phyloP scores from a whole-genome alignment of 805 yeast species.

The Candida sakaeoensis region DNA sequence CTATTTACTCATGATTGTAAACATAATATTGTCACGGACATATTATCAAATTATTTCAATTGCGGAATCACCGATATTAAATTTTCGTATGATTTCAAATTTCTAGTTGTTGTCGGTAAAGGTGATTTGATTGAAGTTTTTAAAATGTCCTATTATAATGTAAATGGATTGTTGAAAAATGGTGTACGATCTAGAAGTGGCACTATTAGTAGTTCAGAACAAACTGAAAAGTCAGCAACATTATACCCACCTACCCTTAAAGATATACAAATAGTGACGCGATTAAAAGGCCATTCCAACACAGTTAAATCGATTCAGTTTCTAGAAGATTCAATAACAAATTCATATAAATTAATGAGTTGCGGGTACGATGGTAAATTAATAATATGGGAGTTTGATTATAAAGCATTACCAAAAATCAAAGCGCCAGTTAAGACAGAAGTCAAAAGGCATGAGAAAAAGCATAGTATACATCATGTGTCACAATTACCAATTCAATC shows the following conservation, averaged over 20 bases:
- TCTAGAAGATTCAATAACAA: conserved; percentile 16
- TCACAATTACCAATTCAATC: conserved; percentile 1
- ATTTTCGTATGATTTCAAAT: conserved; percentile 47
- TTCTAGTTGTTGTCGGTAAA: conserved; percentile 46
- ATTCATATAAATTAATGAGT: conserved; percentile 31
- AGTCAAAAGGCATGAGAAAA: conserved; percentile 7
- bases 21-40: conserved; percentile 40
- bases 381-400: conserved; percentile 43
- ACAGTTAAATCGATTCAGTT: conserved; percentile 29
- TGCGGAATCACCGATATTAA: conserved; percentile 55
- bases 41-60: conserved; percentile 58
- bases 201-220: conserved; percentile 29
- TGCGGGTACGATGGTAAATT: conserved; percentile 40
- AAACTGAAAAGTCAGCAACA: conserved; percentile 4
- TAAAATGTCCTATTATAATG: conserved; percentile 38
- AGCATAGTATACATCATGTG: conserved; percentile 5
- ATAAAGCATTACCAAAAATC: conserved; percentile 36
- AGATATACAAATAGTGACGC: conserved; percentile 32
- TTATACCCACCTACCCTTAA: conserved; percentile 32
- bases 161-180: conserved; percentile 27
- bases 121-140: conserved; percentile 48
- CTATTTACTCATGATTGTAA: conserved; percentile 25
- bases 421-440: conserved; percentile 15
- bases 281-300: conserved; percentile 40
- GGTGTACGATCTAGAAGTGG: conserved; percentile 39